phyloP scores from a whole-genome alignment of 345 rosid species.

The Garcia nutans region DNA sequence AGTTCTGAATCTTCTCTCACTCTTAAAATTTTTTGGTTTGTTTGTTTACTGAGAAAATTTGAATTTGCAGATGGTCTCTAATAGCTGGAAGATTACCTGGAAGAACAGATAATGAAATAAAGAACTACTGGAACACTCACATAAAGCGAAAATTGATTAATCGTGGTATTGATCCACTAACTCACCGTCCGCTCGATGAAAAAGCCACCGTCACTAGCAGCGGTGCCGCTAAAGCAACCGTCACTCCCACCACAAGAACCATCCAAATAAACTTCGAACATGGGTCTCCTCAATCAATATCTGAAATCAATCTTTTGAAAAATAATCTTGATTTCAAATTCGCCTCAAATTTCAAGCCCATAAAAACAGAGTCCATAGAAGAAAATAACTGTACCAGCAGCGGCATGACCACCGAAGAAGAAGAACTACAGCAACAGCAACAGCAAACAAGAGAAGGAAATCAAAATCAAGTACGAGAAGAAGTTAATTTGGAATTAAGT shows the following conservation, averaged over 20 bases:
- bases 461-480: constrained; percentile 17
- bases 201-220: not conserved
- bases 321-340: constrained; percentile 9
- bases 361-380: constrained; percentile 36
- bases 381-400: constrained; percentile 49
- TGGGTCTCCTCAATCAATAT: constrained; percentile 3
- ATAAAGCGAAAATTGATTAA: constrained; percentile 46
- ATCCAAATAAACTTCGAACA: constrained; percentile 14
- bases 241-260: not conserved
- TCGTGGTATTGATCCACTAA: constrained; percentile 48
- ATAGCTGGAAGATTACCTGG: constrained; percentile 53
- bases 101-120: constrained; percentile 53
- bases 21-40: not conserved
- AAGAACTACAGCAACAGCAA: constrained; percentile 25
- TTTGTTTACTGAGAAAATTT: not conserved
- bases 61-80: constrained; percentile 42
- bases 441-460: not conserved
- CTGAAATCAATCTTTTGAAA: constrained; percentile 3
- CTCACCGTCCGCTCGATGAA: constrained; percentile 50
- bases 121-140: constrained; percentile 58
- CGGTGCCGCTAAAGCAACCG: not conserved
- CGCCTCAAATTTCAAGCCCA: constrained; percentile 10
- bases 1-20: not conserved
- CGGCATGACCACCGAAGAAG: constrained; percentile 56
- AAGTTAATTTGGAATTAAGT: constrained; percentile 49